Evolutionary conservation across 1,284 basidiomycete species (phyloP).

Genomic region (Rhizopogon hawkerae): DNA sequence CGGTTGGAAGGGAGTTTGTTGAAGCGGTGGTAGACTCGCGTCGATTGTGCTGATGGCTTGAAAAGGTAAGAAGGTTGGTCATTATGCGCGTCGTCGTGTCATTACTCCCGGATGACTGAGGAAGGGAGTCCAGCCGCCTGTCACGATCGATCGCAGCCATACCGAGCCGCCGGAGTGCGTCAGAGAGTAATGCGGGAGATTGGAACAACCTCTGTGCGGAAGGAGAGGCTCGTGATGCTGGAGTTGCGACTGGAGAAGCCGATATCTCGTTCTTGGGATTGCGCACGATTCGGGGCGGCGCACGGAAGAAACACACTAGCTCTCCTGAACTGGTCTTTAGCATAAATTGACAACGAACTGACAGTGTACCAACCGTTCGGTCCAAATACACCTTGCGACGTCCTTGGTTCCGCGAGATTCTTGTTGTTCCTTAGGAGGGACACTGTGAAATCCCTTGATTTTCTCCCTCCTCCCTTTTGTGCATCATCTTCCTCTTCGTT

Average conservation of each 20-base stretch:
- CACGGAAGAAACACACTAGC: constrained; percentile 79
- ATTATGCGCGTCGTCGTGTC: constrained; percentile 59
- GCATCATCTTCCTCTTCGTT: constrained; percentile 38
- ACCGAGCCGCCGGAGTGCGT: constrained; percentile 57
- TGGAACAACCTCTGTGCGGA: constrained; percentile 41
- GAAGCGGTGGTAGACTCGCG: constrained; percentile 13
- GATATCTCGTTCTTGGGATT: constrained; percentile 44
- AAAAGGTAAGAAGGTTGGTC: constrained; percentile 62
- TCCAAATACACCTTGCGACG: constrained; percentile 78
- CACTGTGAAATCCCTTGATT: constrained; percentile 41
- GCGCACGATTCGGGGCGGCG: constrained; percentile 59
- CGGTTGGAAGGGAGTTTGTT: constrained; percentile 27
- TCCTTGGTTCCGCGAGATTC: constrained; percentile 71
- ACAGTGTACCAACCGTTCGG: constrained; percentile 57
- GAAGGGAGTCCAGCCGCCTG: constrained; percentile 27
- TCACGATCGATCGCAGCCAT: constrained; percentile 46
- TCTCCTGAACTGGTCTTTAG: constrained; percentile 45
- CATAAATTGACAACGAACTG: not conserved
- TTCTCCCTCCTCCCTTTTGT: constrained; percentile 31
- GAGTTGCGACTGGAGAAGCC: constrained; percentile 33
- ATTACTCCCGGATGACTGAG: constrained; percentile 36
- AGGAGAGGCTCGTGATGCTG: constrained; percentile 22
- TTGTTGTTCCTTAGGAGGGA: constrained; percentile 54
- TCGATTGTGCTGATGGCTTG: constrained; percentile 37
- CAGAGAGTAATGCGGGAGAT: constrained; percentile 56